Evolutionary conservation across 805 yeast genomes (phyloP).

Genomic region (Kregervanrija fluxuum): DNA sequence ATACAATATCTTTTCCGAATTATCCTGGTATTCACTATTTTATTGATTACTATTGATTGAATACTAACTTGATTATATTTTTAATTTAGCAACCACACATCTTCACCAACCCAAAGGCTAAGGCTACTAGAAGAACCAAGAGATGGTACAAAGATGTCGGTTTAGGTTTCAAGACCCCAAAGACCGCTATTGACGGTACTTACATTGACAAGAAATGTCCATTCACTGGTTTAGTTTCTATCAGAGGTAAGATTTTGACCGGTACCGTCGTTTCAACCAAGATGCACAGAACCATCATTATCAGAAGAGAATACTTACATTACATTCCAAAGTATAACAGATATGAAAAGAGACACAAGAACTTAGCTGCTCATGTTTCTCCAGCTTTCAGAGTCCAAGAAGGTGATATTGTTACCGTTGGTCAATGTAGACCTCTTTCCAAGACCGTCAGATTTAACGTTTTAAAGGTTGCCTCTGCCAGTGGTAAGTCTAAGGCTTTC

Average conservation of each 20-base stretch:
- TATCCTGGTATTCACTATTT: too few relatives aligned
- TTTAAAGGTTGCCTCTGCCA: slow-evolving; percentile 85
- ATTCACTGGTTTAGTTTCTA: slow-evolving; percentile 92
- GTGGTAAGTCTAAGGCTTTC: slow-evolving; percentile 90
- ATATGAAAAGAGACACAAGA: slow-evolving; percentile 99
- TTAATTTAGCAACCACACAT: slow-evolving; percentile 95
- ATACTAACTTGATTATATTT: slow-evolving; percentile 2
- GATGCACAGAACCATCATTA: slow-evolving; percentile 99
- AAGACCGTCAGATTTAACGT: slow-evolving; percentile 99
- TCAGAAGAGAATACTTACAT: slow-evolving; percentile 99
- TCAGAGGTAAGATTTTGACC: slow-evolving; percentile 99
- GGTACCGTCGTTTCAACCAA: slow-evolving; percentile 99
- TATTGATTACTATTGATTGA: too few relatives aligned
- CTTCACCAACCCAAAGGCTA: slow-evolving; percentile 99
- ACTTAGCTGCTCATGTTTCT: slow-evolving; percentile 98
- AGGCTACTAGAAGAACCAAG: slow-evolving; percentile 97
- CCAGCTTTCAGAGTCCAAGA: slow-evolving; percentile 99
- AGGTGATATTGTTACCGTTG: slow-evolving; percentile 99
- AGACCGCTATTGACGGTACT: slow-evolving; percentile 94
- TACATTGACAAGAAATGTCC: slow-evolving; percentile 99
- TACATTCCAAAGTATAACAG: slow-evolving; percentile 99
- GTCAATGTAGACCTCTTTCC: slow-evolving; percentile 99
- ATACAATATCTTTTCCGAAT: too few relatives aligned
- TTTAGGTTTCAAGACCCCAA: slow-evolving; percentile 99
- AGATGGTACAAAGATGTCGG: slow-evolving; percentile 99